A percentile compares a stretch with the other conserved stretches of the same genome.
These are phyloP conservation scores for Floccularia luteovirens DNA, from an alignment of 768 basidiomycete species.

Conservation along the genomic window DNA sequence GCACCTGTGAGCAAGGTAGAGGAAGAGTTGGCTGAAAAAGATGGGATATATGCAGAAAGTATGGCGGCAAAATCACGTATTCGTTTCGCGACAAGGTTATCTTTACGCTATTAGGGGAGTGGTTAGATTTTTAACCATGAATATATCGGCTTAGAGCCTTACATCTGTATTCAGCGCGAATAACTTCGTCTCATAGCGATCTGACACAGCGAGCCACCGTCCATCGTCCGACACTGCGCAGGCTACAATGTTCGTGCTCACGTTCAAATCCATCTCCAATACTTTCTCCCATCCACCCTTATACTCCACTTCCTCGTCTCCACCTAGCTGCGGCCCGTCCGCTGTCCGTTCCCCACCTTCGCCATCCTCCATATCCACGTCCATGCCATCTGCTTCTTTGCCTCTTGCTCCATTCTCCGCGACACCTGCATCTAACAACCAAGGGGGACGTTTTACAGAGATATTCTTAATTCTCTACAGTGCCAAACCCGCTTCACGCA, in stretches of 20 bases:
- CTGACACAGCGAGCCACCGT: conserved; percentile 82
- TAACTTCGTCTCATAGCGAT: conserved; percentile 83
- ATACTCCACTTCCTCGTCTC: conserved; percentile 18
- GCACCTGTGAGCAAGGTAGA: conserved; percentile 48
- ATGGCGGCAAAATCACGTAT: conserved; percentile 59
- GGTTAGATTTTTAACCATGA: conserved; percentile 1
- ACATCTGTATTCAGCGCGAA: conserved; percentile 59
- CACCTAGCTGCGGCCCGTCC: conserved; percentile 7
- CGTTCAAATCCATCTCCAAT: conserved; percentile 85
- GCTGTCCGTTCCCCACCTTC: conserved; percentile 16
- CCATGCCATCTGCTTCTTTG: not conserved
- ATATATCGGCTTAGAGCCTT: conserved; percentile 18
- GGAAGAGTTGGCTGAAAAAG: too few relatives aligned
- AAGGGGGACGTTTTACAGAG: conserved; percentile 10
- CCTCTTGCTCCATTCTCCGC: conserved; percentile 1
- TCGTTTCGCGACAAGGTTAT: conserved; percentile 53
- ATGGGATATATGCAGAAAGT: conserved; percentile 43
- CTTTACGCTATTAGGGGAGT: conserved; percentile 22
- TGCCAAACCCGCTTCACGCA: conserved; percentile 61
- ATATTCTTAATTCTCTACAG: conserved; percentile 69
- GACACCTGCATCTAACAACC: too few relatives aligned
- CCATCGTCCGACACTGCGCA: conserved; percentile 87
- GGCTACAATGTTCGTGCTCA: conserved; percentile 71
- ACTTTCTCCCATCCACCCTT: conserved; percentile 71
- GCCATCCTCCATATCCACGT: conserved; percentile 14